Evolutionary conservation across 352 stramenopile genomes (phyloP).

Genomic region (Pythium apleroticum): DNA sequence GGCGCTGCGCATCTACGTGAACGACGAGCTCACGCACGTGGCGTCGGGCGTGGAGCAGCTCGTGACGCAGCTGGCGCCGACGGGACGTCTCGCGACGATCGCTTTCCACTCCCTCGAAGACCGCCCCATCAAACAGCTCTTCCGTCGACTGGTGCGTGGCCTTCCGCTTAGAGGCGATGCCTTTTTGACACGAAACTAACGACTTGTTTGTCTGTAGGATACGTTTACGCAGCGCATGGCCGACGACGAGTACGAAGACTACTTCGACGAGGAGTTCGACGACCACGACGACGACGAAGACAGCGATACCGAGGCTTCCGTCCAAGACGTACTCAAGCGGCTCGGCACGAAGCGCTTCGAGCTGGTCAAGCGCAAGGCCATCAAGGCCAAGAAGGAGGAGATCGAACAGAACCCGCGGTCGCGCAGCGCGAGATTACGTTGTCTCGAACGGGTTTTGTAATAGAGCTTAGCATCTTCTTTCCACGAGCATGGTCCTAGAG

Average conservation of each 20-base stretch:
- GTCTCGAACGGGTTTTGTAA: constrained; percentile 59
- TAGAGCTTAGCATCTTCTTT: background rate
- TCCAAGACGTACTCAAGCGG: constrained; percentile 13
- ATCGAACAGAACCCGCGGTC: constrained; percentile 63
- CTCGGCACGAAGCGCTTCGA: constrained; percentile 47
- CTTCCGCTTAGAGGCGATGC: no score
- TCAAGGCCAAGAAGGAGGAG: constrained; percentile 66
- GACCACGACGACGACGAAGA: constrained; percentile 21
- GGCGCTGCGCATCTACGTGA: constrained; percentile 78
- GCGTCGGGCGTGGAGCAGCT: constrained; percentile 55
- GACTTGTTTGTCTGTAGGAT: constrained; percentile 10
- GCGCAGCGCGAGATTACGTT: constrained; percentile 71
- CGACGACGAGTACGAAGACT: constrained; percentile 27
- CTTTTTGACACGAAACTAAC: background rate
- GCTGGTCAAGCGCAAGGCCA: constrained; percentile 62
- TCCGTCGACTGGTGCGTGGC: constrained; percentile 59
- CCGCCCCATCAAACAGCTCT: constrained; percentile 77
- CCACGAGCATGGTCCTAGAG: constrained; percentile 31
- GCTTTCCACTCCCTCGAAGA: constrained; percentile 86
- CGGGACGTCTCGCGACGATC: constrained; percentile 71
- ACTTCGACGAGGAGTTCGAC: constrained; percentile 27
- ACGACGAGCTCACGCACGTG: constrained; percentile 76
- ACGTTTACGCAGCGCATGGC: constrained; percentile 15
- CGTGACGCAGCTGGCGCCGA: constrained; percentile 47
- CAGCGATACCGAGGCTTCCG: constrained; percentile 17